Base-by-base conservation (phyloP, 2,329 filamentous ascomycete species). In the Alternaria incomplexa region DNA sequence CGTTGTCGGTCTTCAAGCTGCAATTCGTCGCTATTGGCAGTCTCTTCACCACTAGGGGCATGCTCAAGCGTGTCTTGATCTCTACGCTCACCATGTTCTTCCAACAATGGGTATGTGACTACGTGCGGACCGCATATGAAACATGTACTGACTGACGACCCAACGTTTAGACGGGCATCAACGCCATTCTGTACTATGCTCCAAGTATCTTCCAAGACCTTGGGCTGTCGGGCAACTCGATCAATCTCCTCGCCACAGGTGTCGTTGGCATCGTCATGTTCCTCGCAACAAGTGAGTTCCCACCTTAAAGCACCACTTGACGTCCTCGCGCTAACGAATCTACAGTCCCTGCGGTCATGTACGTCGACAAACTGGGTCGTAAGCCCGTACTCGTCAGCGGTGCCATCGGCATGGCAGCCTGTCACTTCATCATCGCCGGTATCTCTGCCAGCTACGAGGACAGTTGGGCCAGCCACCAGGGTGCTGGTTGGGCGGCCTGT, bases 191-290 rank as follows among this genome's bases (percentile, higher is more conserved):
- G 5, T 83, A 84, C 71, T 84, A 86, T 63, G 85, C 85, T 0
- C 83, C 85, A 0, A 80, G 79, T 0, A 85, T 86, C 32, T 86
- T 87, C 71, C 67, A 74, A 4, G 77, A 78, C 13, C 83, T 86
- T 0, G 84, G 84, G 1, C 73, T 85, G 15, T 79, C 78, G 0
- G 73, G 74, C 2, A 85, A 82, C 59, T 83, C 84, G 0, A 80
- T 79, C 0, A 88, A 86, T 1, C 83, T 92, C 0, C 81, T 92
- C 1, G 90, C 90, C 0, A 92, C 90, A 0, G 90, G 90, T 3
- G 90, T 92, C 0, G 89, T 91, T 4, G 90, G 90, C 2, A 89
- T 92, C 43, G 86, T 87, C 66, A 90, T 91, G 86, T 90, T 91
- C 69, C 63, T 91, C 64, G 74, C 86, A 4, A 61, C 47, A 0